These are phyloP conservation scores for Citrus unshiu DNA, from an alignment of 345 rosid species.

Conservation along the genomic window DNA sequence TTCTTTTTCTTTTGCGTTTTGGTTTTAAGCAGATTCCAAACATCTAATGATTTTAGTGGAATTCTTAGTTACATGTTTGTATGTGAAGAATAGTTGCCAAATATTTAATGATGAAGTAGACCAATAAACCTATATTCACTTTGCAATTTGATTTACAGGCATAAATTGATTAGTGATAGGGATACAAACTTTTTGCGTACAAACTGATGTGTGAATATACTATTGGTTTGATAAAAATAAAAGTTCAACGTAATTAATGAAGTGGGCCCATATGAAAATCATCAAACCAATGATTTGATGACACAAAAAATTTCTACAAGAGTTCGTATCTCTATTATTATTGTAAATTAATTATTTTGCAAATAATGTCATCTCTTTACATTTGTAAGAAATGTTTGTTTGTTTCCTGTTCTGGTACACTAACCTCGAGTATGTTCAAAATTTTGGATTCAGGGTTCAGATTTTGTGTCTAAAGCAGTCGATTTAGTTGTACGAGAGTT, in stretches of 20 bases:
- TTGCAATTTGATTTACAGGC: not conserved
- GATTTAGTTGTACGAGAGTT: conserved; percentile 56
- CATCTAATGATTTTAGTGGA: not conserved
- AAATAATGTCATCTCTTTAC: not conserved
- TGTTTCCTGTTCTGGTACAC: not conserved
- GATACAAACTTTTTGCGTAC: no score
- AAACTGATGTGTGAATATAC: no score
- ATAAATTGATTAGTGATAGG: not conserved
- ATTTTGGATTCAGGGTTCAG: conserved; percentile 42
- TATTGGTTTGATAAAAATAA: no score
- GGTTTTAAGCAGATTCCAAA: not conserved
- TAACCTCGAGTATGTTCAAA: conserved; percentile 1
- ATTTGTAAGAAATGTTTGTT: not conserved
- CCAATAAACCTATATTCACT: not conserved
- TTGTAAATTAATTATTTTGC: not conserved
- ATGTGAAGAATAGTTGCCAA: not conserved
- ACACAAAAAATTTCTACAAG: no score
- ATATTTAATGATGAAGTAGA: not conserved
- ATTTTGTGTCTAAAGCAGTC: conserved; percentile 51
- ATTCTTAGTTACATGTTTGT: not conserved
- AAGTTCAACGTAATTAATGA: no score
- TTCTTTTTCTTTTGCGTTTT: not conserved
- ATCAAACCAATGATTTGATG: no score
- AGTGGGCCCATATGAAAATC: no score
- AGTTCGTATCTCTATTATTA: no score